Percentiles rank a stretch among this genome's conserved stretches.
Conservation (phyloP, 331 rosid genomes). For the Cucumis variabilis region DNA sequence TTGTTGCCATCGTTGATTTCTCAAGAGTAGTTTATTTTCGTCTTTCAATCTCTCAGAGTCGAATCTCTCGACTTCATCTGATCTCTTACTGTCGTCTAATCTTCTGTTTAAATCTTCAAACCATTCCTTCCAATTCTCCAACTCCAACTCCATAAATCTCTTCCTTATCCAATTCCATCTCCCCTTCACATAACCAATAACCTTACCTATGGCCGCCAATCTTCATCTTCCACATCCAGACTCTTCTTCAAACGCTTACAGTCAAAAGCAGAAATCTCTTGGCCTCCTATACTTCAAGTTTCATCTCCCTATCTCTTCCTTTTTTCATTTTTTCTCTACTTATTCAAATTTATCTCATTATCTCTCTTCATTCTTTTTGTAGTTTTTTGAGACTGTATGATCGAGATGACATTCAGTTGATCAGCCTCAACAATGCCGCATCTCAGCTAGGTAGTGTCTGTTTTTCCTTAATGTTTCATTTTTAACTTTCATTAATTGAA, state of each 20-base stretch:
- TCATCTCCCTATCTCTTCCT: background rate
- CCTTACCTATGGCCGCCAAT: background rate
- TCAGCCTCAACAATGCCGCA: conserved; percentile 93
- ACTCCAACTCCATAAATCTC: background rate
- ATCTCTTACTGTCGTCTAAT: too few species aligned
- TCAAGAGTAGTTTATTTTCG: too few species aligned
- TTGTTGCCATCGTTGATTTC: too few species aligned
- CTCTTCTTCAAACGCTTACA: conserved; percentile 52
- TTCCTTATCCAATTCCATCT: background rate
- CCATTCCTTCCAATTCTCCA: conserved; percentile 17
- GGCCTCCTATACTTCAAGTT: conserved; percentile 95
- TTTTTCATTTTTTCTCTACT: background rate
- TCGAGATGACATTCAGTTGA: conserved; percentile 55
- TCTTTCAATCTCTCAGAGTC: too few species aligned
- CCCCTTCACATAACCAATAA: background rate
- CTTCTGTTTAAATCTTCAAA: conserved; percentile 14
- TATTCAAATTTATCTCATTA: background rate
- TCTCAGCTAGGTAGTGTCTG: conserved; percentile 53
- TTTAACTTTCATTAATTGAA: background rate
- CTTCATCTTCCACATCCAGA: conserved; percentile 23
- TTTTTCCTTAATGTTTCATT: background rate
- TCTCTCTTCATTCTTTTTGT: background rate
- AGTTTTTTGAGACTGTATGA: conserved; percentile 82
- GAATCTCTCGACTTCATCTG: too few species aligned
- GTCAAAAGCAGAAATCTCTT: conserved; percentile 82